Percentiles rank a stretch among this genome's conserved stretches.
phyloP scores from a whole-genome alignment of 1,284 basidiomycete species.

The Heterobasidion occidentale region DNA sequence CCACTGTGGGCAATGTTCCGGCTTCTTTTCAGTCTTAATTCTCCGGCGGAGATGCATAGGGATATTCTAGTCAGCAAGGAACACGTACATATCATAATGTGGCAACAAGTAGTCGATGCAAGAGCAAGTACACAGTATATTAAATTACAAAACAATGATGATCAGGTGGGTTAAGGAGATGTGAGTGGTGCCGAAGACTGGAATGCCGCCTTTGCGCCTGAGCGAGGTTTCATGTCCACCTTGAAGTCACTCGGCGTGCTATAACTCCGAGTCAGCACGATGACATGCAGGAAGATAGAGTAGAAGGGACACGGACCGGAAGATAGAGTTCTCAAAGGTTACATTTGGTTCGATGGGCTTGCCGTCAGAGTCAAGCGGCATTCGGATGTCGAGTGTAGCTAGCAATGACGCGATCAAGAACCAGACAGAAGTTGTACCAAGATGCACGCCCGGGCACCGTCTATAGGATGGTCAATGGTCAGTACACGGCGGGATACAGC shows the following conservation, averaged over 20 bases:
- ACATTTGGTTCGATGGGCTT: conserved; percentile 35
- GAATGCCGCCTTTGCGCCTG: neutral
- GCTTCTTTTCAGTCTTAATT: too few relatives aligned
- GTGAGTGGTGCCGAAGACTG: neutral
- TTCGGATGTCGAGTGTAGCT: conserved; percentile 43
- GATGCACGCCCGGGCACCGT: conserved; percentile 41
- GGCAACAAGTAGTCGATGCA: too few relatives aligned
- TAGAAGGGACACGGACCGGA: conserved; percentile 25
- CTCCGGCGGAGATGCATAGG: too few relatives aligned
- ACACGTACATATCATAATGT: too few relatives aligned
- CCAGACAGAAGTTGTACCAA: conserved; percentile 49
- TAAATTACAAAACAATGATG: too few relatives aligned
- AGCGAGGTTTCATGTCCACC: neutral
- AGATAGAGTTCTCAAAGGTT: conserved; percentile 41
- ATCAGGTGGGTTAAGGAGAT: too few relatives aligned
- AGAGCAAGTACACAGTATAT: too few relatives aligned
- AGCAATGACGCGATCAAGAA: conserved; percentile 40
- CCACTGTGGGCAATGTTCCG: too few relatives aligned
- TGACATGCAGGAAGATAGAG: neutral
- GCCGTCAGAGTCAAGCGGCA: conserved; percentile 38
- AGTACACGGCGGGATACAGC: neutral
- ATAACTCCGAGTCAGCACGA: neutral
- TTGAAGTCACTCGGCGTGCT: neutral
- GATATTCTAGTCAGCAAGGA: too few relatives aligned
- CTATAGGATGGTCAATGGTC: conserved; percentile 7